Conservation (phyloP, 352 stramenopile genomes). For the Bremia lactucae region DNA sequence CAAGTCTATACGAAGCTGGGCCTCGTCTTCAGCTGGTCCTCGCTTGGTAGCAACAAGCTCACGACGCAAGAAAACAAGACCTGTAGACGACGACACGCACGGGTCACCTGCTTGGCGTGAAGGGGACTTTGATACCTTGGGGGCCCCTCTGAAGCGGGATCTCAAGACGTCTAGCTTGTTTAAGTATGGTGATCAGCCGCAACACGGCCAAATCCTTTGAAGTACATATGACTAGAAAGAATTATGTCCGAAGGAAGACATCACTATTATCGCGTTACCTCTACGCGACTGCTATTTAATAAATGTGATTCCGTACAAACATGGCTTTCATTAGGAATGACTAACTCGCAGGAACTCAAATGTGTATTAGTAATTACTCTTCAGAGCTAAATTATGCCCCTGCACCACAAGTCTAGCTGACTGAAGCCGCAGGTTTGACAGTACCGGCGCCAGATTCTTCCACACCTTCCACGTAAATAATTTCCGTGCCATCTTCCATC, state of each 20-base stretch:
- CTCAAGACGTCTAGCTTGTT: constrained; percentile 15
- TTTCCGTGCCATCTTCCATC: constrained; percentile 45
- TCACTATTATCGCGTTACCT: constrained; percentile 2
- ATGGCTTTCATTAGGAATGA: too few species aligned
- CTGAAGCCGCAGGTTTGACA: constrained; percentile 19
- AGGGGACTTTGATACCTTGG: constrained; percentile 9
- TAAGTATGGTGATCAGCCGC: constrained; percentile 12
- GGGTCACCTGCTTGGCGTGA: constrained; percentile 11
- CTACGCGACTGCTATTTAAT: constrained; percentile 29
- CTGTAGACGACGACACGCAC: constrained; percentile 6
- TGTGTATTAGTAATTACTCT: too few species aligned
- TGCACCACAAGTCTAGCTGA: constrained; percentile 1
- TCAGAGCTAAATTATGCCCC: too few species aligned
- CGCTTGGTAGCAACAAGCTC: constrained; percentile 10
- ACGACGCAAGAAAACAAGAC: constrained; percentile 4
- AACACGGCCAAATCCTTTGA: constrained; percentile 15
- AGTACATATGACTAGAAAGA: constrained; percentile 25
- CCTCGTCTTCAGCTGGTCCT: constrained; percentile 20
- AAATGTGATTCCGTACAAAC: not conserved
- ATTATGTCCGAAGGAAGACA: constrained; percentile 19
- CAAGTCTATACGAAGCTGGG: constrained; percentile 17
- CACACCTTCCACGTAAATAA: constrained; percentile 38
- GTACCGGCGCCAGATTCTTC: constrained; percentile 15
- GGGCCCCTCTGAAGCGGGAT: constrained; percentile 6
- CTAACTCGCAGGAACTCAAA: too few species aligned